Evolutionary conservation across 805 yeast species (phyloP).

Genomic region (Blastobotrys chiropterorum): DNA sequence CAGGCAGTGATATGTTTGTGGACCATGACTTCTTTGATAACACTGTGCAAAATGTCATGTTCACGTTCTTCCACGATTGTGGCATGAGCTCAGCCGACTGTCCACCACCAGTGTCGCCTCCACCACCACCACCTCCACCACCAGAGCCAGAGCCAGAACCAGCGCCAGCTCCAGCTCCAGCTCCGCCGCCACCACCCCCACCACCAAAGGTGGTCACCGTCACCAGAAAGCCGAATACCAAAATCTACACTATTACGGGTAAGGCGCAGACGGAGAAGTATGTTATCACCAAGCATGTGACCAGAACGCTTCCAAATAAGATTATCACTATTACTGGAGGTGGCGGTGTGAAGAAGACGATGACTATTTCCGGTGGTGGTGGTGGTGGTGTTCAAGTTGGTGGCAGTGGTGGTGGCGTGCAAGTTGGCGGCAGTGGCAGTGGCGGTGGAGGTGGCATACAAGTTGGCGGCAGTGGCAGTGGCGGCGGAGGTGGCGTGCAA

Average conservation of each 20-base stretch:
- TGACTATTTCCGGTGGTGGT: background rate
- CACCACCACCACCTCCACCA: constrained; percentile 9
- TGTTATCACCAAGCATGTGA: background rate
- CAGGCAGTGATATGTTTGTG: background rate
- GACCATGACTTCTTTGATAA: constrained; percentile 6
- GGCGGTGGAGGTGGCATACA: background rate
- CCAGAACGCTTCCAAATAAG: background rate
- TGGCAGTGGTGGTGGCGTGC: background rate
- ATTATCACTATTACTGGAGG: constrained; percentile 2
- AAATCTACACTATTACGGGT: background rate
- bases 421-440: background rate
- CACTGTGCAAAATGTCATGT: constrained; percentile 1
- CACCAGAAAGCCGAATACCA: constrained; percentile 3
- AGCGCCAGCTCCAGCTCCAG: constrained; percentile 7
- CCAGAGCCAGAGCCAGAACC: constrained; percentile 3
- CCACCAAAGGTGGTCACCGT: constrained; percentile 1
- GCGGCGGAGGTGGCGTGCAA: background rate
- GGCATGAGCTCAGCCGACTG: background rate
- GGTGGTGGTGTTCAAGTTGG: background rate
- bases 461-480: background rate
- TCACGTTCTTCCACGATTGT: background rate
- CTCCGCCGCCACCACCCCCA: constrained; percentile 3
- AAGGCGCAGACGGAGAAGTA: background rate
- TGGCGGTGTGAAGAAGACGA: background rate
- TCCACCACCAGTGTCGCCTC: constrained; percentile 6